Evolutionary conservation across 2,329 filamentous ascomycete species (phyloP), one percentile per base, ranked within the genome.

Genomic region (Trichophaea hybrida): DNA sequence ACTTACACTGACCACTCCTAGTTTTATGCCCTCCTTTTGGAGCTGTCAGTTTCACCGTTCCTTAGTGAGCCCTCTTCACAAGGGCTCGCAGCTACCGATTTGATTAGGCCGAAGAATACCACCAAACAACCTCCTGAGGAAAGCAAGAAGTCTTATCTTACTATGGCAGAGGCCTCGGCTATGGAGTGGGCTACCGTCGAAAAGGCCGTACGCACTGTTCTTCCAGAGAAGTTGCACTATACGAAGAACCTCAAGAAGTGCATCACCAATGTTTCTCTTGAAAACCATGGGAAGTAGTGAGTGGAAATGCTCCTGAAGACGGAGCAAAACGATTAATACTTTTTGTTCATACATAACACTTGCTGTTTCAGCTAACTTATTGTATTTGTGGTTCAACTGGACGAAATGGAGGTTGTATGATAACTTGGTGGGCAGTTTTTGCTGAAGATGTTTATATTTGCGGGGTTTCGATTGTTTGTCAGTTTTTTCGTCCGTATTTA

Each of bases 151-250:
- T 61, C 58, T 13, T 60, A 63, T 10, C 53, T 63, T 40, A 65
- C 62, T 32, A 64, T 65, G 62, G 52, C 64, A 35, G 58, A 65
- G 48, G 61, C 60, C 10, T 61, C 64, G 2, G 46, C 37, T 6
- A 35, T 61, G 7, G 64, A 65, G 57, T 66, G 64, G 64, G 31
- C 51, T 40, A 55, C 60, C 32, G 61, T 67, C 34, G 64, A 66
- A 48, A 62, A 58, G 34, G 59, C 57, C 1, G 61, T 63, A 10
- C 56, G 57, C 24, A 62, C 50, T 40, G 62, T 65, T 35, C 58
- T 65, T 4, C 61, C 60, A n/a, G n/a, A 17, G 17, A 55, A 55
- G 38, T 15, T 24, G n/a, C 10, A 13, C 31, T n/a, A 34, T 37
- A 1, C 35, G 3, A 54, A 38, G 31, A 33, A 34, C 13, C 12